Evolutionary conservation across 306 rosid genomes (phyloP), one percentile per base, ranked within the genome.

Genomic region (Prunus salicina): DNA sequence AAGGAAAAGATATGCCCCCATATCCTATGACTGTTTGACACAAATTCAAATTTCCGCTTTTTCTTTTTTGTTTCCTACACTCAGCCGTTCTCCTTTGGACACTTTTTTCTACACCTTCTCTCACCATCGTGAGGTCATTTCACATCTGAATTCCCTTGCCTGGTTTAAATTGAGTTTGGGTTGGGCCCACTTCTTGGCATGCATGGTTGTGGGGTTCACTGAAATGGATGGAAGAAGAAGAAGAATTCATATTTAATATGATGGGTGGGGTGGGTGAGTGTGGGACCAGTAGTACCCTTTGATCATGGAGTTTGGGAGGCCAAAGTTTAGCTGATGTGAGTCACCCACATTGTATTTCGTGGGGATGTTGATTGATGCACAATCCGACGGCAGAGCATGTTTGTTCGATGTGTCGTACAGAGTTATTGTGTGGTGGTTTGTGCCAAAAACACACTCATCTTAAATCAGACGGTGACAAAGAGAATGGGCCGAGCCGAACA

Each of bases 11-110:
- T 85, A 78, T 86, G 87, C 80, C 84, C 82, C 74, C 49, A 65
- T 64, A 45, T 12, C 13, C 14, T 12, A 20, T 20, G 27, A 49
- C 24, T 3, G 73, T 64, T 58, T 64, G 80, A 84, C 86, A 82
- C 82, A 92, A 38, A 87, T 95, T 95, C 97, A 95, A 92, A 92
- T 90, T 94, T 95, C 93, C 84, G 91, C 96, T 95, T 95, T 92
- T 89, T 43, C 91, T 86, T 90, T 87, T 75, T 79, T 73, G 79
- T 81, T 80, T 77, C 76, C 78, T 76, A 1, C 58, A 52, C 55
- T 28, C 85, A 89, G 86, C 94, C 84, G 79, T 82, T 84, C 75
- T 80, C 43, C 82, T 69, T 76, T 80, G 72, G 49, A 25, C 28
- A 51, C 79, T 82, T 81, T 76, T 64, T 22, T 51, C 34, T 79